These are phyloP conservation scores for Rubroboletus satanas DNA, from an alignment of 768 basidiomycete species.

Conservation along the genomic window DNA sequence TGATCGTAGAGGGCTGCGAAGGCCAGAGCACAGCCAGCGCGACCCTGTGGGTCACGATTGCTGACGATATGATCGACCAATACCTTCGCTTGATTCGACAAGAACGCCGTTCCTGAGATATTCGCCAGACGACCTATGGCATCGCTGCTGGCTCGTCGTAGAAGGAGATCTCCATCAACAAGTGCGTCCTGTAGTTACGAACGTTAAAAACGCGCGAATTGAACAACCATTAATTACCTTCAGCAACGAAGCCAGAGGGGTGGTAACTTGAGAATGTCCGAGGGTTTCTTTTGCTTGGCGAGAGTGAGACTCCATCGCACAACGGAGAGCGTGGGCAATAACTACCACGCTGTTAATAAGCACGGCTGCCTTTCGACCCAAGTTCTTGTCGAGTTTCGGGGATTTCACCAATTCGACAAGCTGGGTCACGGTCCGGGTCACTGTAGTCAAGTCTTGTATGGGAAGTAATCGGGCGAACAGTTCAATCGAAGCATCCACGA, in stretches of 20 bases:
- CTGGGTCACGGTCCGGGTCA: constrained; percentile 50
- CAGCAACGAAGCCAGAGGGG: constrained; percentile 62
- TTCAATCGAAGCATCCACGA: constrained; percentile 86
- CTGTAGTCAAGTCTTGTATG: constrained; percentile 63
- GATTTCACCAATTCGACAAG: constrained; percentile 67
- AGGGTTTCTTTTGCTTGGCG: constrained; percentile 64
- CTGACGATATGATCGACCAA: constrained; percentile 91
- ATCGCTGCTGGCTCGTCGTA: constrained; percentile 81
- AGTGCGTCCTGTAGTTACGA: constrained; percentile 58
- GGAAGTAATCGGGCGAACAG: constrained; percentile 79
- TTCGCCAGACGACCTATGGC: constrained; percentile 84
- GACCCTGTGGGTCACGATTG: constrained; percentile 87
- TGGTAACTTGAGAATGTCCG: constrained; percentile 59
- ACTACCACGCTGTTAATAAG: constrained; percentile 76
- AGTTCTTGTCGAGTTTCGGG: constrained; percentile 79
- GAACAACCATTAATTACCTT: constrained; percentile 51
- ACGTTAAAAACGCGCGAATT: constrained; percentile 9
- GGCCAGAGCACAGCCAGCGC: constrained; percentile 90
- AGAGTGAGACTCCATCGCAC: constrained; percentile 46
- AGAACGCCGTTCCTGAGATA: constrained; percentile 76
- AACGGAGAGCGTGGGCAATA: constrained; percentile 63
- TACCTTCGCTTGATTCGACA: constrained; percentile 83
- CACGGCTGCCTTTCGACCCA: constrained; percentile 81
- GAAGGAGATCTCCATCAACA: constrained; percentile 70
- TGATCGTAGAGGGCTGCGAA: constrained; percentile 89